phyloP scores from a whole-genome alignment of 208 protist species.

The Leptomonas pyrrhocoris region DNA sequence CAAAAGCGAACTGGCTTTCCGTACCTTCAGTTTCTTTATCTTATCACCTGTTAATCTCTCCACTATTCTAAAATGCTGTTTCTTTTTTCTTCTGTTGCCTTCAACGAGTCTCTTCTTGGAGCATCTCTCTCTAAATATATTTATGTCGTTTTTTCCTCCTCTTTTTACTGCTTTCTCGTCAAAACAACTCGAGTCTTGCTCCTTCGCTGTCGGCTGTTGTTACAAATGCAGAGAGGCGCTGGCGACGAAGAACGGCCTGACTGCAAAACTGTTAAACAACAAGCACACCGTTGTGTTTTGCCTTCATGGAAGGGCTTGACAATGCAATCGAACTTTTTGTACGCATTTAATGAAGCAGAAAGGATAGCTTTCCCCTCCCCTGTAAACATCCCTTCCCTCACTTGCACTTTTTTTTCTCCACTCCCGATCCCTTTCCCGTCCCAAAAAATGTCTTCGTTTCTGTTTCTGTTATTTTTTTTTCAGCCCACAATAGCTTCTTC shows the following conservation, averaged over 20 bases:
- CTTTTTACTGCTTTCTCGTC: conserved; percentile 1
- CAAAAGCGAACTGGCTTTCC: not conserved
- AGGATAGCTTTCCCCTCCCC: conserved; percentile 9
- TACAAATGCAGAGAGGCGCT: conserved; percentile 4
- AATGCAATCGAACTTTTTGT: not conserved
- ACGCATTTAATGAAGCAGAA: conserved; percentile 8
- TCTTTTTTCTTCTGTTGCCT: conserved; percentile 13
- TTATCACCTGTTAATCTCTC: not conserved
- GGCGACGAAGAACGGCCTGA: not conserved
- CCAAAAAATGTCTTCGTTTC: conserved; percentile 11
- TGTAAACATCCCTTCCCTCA: conserved; percentile 1
- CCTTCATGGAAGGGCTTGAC: conserved; percentile 7
- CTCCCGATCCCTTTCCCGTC: not conserved
- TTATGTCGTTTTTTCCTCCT: not conserved
- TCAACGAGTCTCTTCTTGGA: not conserved
- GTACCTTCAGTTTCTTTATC: not conserved
- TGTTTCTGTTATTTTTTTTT: conserved; percentile 6
- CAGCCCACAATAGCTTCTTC: not conserved
- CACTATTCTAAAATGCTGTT: conserved; percentile 3
- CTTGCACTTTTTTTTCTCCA: conserved; percentile 7
- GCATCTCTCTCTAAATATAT: conserved; percentile 22
- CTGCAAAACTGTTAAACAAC: not conserved
- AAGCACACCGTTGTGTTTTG: conserved; percentile 22
- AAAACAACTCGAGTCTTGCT: conserved; percentile 10
- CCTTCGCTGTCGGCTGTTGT: conserved; percentile 7